These are phyloP conservation scores for Oryza brachyantha DNA, from an alignment of 176 grass and related monocot species.

Conservation along the genomic window DNA sequence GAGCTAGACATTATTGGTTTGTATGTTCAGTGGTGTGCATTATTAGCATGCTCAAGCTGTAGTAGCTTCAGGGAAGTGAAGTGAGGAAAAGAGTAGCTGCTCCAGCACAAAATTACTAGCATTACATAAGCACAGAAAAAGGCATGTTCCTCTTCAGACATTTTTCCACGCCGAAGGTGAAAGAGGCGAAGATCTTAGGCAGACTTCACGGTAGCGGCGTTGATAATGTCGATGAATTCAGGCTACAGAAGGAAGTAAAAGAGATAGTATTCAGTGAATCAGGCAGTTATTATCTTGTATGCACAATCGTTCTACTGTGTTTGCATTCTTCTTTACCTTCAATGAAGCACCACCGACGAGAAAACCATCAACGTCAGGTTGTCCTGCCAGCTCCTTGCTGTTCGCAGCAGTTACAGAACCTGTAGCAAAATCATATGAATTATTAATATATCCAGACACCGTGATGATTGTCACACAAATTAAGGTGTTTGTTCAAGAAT, in stretches of 20 bases:
- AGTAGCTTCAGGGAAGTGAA: constrained; percentile 5
- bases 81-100: not conserved
- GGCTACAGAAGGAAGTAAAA: constrained; percentile 34
- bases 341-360: constrained; percentile 91
- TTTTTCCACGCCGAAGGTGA: not conserved
- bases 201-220: constrained; percentile 61
- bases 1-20: constrained; percentile 17
- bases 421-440: not conserved
- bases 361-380: constrained; percentile 78
- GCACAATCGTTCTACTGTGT: not conserved
- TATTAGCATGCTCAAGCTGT: constrained; percentile 34
- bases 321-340: constrained; percentile 50
- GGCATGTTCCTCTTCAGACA: not conserved
- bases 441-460: not conserved
- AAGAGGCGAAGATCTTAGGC: constrained; percentile 23
- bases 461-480: too few relatives aligned
- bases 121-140: constrained; percentile 18
- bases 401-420: constrained; percentile 83
- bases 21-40: constrained; percentile 27
- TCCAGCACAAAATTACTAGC: constrained; percentile 42
- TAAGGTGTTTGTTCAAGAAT: not conserved
- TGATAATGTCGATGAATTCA: constrained; percentile 98
- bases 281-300: not conserved
- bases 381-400: constrained; percentile 63
- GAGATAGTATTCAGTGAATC: constrained; percentile 1